phyloP scores from a whole-genome alignment of 164 flowering plant genomes.

The Buxus sempervirens region DNA sequence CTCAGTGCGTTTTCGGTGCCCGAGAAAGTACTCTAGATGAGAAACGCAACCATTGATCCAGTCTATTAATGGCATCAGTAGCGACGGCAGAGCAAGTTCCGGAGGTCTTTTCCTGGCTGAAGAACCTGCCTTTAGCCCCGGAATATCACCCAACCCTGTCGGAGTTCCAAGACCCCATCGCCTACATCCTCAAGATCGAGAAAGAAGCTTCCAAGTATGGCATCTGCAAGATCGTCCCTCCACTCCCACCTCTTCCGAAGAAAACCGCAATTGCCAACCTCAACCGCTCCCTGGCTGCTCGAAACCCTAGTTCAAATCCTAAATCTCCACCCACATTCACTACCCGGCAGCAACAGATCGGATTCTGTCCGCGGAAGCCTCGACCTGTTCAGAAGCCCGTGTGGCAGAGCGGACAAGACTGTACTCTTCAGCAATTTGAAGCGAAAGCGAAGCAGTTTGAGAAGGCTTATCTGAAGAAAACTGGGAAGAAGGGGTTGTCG shows the following conservation, averaged over 20 bases:
- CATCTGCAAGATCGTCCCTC: slow-evolving; percentile 99
- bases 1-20: not conserved
- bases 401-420: slow-evolving; percentile 93
- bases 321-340: slow-evolving; percentile 66
- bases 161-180: slow-evolving; percentile 95
- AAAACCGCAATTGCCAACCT: slow-evolving; percentile 65
- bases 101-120: slow-evolving; percentile 83
- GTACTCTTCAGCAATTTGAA: slow-evolving; percentile 72
- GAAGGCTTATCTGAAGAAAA: slow-evolving; percentile 49
- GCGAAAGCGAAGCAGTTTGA: slow-evolving; percentile 81
- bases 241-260: slow-evolving; percentile 60
- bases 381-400: slow-evolving; percentile 81
- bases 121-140: slow-evolving; percentile 79
- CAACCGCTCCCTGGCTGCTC: slow-evolving; percentile 62
- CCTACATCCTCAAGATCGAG: slow-evolving; percentile 97
- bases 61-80: slow-evolving; percentile 30
- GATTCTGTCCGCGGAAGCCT: slow-evolving; percentile 81
- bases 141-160: slow-evolving; percentile 80
- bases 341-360: slow-evolving; percentile 95
- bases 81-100: slow-evolving; percentile 29
- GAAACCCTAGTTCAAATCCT: slow-evolving; percentile 24
- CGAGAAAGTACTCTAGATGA: not conserved
- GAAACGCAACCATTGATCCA: not conserved
- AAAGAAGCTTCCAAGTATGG: slow-evolving; percentile 86
- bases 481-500: slow-evolving; percentile 37